Conservation (phyloP, 192 early-diverging fungal genomes). For the Backusella mclennaniae region DNA sequence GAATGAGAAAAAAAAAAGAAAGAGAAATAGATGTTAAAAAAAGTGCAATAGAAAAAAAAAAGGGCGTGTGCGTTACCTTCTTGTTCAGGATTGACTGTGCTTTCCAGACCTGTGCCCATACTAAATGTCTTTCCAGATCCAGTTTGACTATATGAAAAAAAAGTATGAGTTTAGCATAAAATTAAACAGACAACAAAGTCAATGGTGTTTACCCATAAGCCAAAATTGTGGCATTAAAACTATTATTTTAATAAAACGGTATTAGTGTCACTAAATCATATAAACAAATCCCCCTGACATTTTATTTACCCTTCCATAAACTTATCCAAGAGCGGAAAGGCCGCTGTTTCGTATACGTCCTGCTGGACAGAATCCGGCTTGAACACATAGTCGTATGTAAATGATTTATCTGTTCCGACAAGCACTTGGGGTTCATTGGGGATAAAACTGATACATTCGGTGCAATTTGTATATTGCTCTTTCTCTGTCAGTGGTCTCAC, state of each 20-base stretch:
- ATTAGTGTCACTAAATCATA: slow-evolving; percentile 2
- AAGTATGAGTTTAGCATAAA: neutral
- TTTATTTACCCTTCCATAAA: slow-evolving; percentile 73
- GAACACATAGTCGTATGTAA: slow-evolving; percentile 75
- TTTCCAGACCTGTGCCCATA: slow-evolving; percentile 80
- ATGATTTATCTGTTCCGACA: slow-evolving; percentile 60
- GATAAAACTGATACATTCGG: slow-evolving; percentile 58
- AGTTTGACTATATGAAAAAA: slow-evolving; percentile 61
- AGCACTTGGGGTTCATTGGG: slow-evolving; percentile 61
- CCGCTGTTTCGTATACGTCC: slow-evolving; percentile 58
- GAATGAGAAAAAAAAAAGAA: slow-evolving; percentile 12
- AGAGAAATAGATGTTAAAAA: neutral
- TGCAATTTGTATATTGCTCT: slow-evolving; percentile 66
- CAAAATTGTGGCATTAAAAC: slow-evolving; percentile 92
- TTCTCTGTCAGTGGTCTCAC: slow-evolving; percentile 75
- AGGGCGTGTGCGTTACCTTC: slow-evolving; percentile 22
- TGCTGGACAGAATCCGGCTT: slow-evolving; percentile 49
- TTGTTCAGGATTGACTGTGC: slow-evolving; percentile 16
- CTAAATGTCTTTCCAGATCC: slow-evolving; percentile 93
- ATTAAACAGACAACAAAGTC: neutral
- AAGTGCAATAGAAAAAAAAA: neutral
- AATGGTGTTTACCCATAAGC: slow-evolving; percentile 69
- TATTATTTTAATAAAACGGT: slow-evolving; percentile 13
- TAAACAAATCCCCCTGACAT: neutral
- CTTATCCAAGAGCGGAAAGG: slow-evolving; percentile 58